Evolutionary conservation across 192 early-diverging fungal genomes (phyloP), one percentile per base, ranked within the genome.

Genomic region (Backusella westeae): DNA sequence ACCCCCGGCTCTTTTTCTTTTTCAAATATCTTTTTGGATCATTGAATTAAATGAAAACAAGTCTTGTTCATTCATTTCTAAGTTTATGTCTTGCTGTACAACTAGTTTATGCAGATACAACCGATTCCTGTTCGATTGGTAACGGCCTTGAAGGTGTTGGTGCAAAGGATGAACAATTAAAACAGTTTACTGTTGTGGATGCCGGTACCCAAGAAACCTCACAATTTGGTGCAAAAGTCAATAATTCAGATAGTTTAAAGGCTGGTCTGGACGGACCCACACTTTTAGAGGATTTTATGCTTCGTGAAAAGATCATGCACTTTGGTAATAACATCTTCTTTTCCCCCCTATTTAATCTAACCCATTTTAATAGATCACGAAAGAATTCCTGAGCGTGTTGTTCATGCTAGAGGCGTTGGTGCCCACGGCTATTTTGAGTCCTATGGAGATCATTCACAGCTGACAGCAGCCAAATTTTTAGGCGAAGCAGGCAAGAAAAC

Each of bases 401-500:
- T 87, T 14, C 85, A 87, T 76, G 86, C 86, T 6, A 32, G 81
- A 12, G 86, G 86, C 1, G 63, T 72, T 5, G 87, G 80, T 26
- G 87, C 83, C 2, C 83, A 84, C 67, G 87, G 87, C 42, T 81
- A 80, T 56, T 52, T 46, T 72, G 71, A 72, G 35, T 36, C 72
- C 14, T 82, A 82, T 76, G 79, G 49, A 8, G 79, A 85, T 46
- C 52, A 74, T 38, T 79, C 75, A 19, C 70, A 70, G 23, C 14
- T 86, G 21, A 87, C 83, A 29, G 71, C 72, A 3, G 87, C 87
- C 15, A 78, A 72, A 10, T 74, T 81, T 39, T 76, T 88, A 9
- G 17, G 46, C 2, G 34, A 67, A n/a, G 59, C 71, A 34, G 76
- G 80, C 53, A 77, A 77, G 32, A 69, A 77, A 65, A 88, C 87